Evolutionary conservation across 768 basidiomycete genomes (phyloP), one percentile per base, ranked within the genome.

Genomic region (Chalciporus pseudorubinellus): DNA sequence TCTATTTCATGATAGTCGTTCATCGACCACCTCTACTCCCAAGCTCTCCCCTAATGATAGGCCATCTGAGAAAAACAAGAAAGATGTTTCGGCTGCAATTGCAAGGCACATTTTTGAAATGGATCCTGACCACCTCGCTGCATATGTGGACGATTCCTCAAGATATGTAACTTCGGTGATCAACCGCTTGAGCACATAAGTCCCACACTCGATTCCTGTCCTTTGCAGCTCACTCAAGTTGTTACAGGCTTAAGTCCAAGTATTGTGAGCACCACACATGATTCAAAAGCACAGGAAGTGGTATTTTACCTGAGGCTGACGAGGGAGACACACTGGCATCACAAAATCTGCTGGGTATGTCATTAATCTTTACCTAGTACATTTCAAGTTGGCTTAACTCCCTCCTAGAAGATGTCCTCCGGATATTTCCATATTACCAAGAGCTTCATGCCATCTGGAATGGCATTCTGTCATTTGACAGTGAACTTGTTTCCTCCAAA

Each of bases 31-130:
- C 24, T 24, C 24, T 24, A 24, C 24, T 24, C 24, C 24, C 24
- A 24, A 24, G 24, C 24, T 24, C 24, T 24, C 24, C 24, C 24
- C 24, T 24, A 7, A 24, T 24, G 44, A 47, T 33, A 38, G 16
- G 34, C 52, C 39, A 36, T 53, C 46, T 42, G 52, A 46, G 24
- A 53, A 47, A 24, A 48, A 48, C 20, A 53, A 48, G 40, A 48
- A 47, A n/a, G 40, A 46, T 6, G 22, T 53, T 4, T 9, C 40
- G 12, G 46, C 46, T 14, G 41, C 19, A 3, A 53, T 53, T 16
- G 46, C 52, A n/a, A 38, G 36, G 14, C 46, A 48, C 10, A 48
- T 53, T 14, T 48, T 48, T 24, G 31, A 42, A 38, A 6, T 29
- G 6, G 26, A 53, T 48, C 19, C 28, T 18, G 24, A 18, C 10